Base-by-base conservation (phyloP, 768 basidiomycete species). In the Xerocomellus amylosporus region DNA sequence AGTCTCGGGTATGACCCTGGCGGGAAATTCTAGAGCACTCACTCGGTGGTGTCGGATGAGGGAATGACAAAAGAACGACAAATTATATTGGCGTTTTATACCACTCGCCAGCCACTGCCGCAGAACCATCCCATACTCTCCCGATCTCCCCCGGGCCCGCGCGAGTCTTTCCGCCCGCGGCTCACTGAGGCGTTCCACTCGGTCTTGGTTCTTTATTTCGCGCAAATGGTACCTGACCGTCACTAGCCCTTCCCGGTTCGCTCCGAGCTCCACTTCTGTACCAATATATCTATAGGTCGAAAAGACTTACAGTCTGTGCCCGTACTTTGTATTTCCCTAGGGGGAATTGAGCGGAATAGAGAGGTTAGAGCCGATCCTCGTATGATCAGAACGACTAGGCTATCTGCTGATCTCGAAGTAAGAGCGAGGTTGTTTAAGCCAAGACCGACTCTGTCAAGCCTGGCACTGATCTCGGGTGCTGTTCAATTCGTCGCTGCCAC, bases 61-160 rank as follows among this genome's bases (percentile, higher is more conserved):
- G 33, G 42, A 43, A 22, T 20, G 37, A 46, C 17, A 44, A 39
- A 58, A 58, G 45, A 48, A 48, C 28, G 26, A 43, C 45, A 41
- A 54, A 47, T 53, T 40, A 4, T 39, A 42, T 40, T 46, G 52
- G 36, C 46, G 49, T 41, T 72, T 70, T 70, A 70, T 70, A 72
- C 60, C 59, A 24, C 40, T 43, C 43, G 49, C 38, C 20, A 65
- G 59, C 58, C 60, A 61, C 59, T 55, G 55, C 56, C 59, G 51
- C 53, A 54, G 52, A 37, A 19, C 44, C 60, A 71, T 70, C 60
- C 70, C 69, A 70, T 71, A 66, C 58, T 71, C 60, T 49, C 64
- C 69, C 69, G 70, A 59, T 49, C n/a, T n/a, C n/a, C n/a, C n/a
- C n/a, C n/a, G n/a, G 8, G 6, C 31, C 41, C 61, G 48, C 49